Percentiles rank a stretch among this genome's conserved stretches.
Evolutionary conservation across 202 grass and related monocot genomes (phyloP).

Genomic region (Setaria italica): DNA sequence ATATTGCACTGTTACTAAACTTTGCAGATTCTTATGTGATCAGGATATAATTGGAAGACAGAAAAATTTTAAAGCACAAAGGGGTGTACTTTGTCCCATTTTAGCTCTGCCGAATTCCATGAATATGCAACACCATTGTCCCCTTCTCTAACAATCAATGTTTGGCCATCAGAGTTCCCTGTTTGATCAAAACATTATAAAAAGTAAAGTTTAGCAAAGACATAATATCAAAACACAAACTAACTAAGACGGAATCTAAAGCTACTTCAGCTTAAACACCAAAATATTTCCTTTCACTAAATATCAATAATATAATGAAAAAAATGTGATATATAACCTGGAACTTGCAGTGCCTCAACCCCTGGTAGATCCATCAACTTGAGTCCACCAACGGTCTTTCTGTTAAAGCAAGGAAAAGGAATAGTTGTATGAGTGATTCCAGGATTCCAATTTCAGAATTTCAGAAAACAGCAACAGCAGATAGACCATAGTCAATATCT

Average conservation of each 20-base stretch:
- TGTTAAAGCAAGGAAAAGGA: constrained; percentile 41
- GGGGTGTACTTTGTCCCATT: constrained; percentile 87
- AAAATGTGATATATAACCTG: constrained; percentile 59
- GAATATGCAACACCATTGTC: constrained; percentile 97
- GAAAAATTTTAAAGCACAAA: constrained; percentile 30
- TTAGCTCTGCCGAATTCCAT: constrained; percentile 81
- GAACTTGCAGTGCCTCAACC: constrained; percentile 91
- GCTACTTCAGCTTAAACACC: constrained; percentile 9
- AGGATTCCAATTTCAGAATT: neutral
- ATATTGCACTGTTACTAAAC: constrained; percentile 11
- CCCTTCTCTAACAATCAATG: constrained; percentile 88
- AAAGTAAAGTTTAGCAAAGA: constrained; percentile 20
- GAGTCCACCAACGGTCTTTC: constrained; percentile 89
- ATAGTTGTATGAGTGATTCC: constrained; percentile 1
- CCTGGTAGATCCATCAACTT: constrained; percentile 95
- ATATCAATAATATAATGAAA: constrained; percentile 37
- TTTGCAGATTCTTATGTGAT: constrained; percentile 23
- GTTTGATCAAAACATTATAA: constrained; percentile 41
- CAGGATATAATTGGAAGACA: neutral
- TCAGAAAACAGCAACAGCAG: constrained; percentile 8
- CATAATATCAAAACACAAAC: neutral
- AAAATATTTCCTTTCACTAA: constrained; percentile 7
- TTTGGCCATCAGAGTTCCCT: constrained; percentile 86
- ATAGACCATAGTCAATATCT: neutral
- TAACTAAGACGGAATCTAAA: neutral